Conservation (phyloP, 345 rosid species). For the Carallia pectinifolia region DNA sequence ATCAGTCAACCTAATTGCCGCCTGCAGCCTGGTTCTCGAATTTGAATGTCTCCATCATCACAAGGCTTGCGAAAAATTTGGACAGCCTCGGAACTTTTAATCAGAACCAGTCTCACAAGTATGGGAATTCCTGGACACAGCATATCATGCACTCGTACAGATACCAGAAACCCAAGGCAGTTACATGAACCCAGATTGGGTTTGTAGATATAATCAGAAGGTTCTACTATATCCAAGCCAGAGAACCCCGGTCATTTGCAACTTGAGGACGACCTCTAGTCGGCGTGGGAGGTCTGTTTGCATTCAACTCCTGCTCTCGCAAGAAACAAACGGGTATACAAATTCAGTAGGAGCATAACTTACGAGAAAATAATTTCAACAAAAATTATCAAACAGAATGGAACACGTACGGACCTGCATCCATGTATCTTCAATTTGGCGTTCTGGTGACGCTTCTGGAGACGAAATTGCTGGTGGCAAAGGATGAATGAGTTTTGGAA, state of each 20-base stretch:
- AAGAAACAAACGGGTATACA: conserved; percentile 5
- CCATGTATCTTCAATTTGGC: conserved; percentile 92
- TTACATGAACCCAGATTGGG: conserved; percentile 37
- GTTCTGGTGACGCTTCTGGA: conserved; percentile 79
- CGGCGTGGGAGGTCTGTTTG: conserved; percentile 93
- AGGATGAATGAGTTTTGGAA: conserved; percentile 95
- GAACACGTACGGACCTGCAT: conserved; percentile 65
- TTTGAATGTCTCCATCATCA: conserved; percentile 30
- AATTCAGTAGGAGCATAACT: background rate
- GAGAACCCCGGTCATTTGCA: conserved; percentile 79
- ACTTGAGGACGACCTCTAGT: conserved; percentile 94
- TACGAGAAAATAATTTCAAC: background rate
- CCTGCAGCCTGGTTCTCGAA: conserved; percentile 35
- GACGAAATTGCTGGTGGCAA: conserved; percentile 89
- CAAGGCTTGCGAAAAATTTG: conserved; percentile 28
- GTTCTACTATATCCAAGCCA: conserved; percentile 74
- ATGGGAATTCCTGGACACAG: conserved; percentile 32
- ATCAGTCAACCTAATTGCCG: conserved; percentile 26
- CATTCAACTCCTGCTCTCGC: conserved; percentile 75
- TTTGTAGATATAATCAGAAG: conserved; percentile 18
- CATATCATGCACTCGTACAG: conserved; percentile 47
- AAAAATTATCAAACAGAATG: conserved; percentile 1
- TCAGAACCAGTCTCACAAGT: conserved; percentile 23
- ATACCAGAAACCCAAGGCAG: conserved; percentile 40
- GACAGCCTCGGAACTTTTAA: conserved; percentile 34